Percentiles rank a stretch among this genome's conserved stretches.
Conservation (phyloP, 164 flowering plant genomes). For the Nelumbo lutea region DNA sequence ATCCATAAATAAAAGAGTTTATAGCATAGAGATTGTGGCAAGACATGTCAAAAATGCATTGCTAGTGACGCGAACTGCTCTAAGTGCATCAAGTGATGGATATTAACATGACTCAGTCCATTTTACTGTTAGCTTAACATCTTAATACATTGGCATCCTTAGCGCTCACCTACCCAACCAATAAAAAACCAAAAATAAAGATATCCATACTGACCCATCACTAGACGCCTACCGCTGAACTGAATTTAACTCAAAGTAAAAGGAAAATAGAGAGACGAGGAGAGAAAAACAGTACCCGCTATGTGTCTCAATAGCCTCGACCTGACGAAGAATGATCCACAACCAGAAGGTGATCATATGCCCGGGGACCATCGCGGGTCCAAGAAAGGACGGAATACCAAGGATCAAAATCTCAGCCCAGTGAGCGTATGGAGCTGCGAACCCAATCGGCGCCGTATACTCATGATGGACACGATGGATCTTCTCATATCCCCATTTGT, state of each 20-base stretch:
- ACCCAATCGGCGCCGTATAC: slow-evolving; percentile 76
- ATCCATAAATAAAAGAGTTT: no score
- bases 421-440: slow-evolving; percentile 86
- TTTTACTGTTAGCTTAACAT: no score
- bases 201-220: neutral
- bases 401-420: slow-evolving; percentile 87
- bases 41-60: no score
- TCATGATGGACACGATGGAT: slow-evolving; percentile 87
- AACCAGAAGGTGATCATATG: slow-evolving; percentile 89
- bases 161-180: neutral
- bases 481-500: slow-evolving; percentile 85
- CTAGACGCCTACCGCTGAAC: neutral
- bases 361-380: slow-evolving; percentile 81
- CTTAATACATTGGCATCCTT: neutral
- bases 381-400: slow-evolving; percentile 78
- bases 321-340: slow-evolving; percentile 81
- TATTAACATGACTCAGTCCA: no score
- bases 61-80: no score
- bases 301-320: slow-evolving; percentile 93
- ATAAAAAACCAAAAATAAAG: neutral
- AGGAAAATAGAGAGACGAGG: neutral
- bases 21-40: no score
- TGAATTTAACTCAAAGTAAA: neutral
- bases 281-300: slow-evolving; percentile 51
- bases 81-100: no score